Conservation (phyloP, 2,329 filamentous ascomycete species). For the Lachnellula arida region DNA sequence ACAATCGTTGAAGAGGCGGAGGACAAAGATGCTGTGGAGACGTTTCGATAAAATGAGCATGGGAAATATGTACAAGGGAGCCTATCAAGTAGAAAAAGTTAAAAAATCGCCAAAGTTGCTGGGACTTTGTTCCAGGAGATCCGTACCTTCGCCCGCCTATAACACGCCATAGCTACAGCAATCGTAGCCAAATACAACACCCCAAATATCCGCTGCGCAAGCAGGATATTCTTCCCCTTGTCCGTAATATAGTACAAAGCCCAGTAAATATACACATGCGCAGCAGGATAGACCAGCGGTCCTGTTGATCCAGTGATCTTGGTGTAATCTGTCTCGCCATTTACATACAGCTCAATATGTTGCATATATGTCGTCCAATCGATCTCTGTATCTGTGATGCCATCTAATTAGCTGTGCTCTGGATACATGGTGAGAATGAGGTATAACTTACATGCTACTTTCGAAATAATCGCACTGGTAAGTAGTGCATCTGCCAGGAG, state of each 20-base stretch:
- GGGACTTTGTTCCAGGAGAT: background rate
- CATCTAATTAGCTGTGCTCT: background rate
- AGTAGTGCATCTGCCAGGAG: constrained; percentile 28
- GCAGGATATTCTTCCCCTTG: constrained; percentile 66
- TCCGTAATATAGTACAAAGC: constrained; percentile 73
- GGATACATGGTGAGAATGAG: background rate
- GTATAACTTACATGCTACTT: constrained; percentile 25
- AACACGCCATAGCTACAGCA: constrained; percentile 75
- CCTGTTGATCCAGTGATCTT: constrained; percentile 84
- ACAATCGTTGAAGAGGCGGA: constrained; percentile 94
- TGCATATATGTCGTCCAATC: constrained; percentile 98
- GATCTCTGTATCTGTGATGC: constrained; percentile 78
- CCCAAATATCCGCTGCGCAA: constrained; percentile 82
- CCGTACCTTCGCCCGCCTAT: constrained; percentile 65
- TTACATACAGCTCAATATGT: constrained; percentile 73
- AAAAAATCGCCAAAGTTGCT: background rate
- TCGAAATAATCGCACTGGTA: constrained; percentile 26
- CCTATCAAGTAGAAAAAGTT: constrained; percentile 40
- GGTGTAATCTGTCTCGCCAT: constrained; percentile 84
- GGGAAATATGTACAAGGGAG: constrained; percentile 81
- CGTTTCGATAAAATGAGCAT: constrained; percentile 86
- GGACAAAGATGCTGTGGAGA: constrained; percentile 86
- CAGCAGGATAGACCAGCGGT: constrained; percentile 90
- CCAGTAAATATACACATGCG: constrained; percentile 88
- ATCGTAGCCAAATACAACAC: constrained; percentile 73